These are phyloP conservation scores for Eucommia ulmoides DNA, from an alignment of 257 asterid genomes.

Conservation along the genomic window DNA sequence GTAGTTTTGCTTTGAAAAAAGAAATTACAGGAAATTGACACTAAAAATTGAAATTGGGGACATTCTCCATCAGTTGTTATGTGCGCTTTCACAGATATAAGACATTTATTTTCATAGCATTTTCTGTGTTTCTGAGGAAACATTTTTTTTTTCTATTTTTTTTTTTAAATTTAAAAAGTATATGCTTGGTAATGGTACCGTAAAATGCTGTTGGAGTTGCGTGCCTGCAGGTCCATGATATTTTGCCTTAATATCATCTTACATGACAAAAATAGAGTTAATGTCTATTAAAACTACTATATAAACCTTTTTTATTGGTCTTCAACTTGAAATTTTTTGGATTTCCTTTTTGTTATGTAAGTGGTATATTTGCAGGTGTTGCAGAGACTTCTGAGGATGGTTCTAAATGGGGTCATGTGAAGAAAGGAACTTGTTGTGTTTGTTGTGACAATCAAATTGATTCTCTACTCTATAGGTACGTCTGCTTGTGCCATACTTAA, in stretches of 20 bases:
- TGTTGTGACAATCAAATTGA: conserved; percentile 93
- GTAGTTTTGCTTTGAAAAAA: not conserved
- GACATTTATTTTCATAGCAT: too few relatives aligned
- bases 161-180: too few relatives aligned
- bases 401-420: conserved; percentile 71
- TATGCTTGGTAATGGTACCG: not conserved
- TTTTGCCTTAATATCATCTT: too few relatives aligned
- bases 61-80: too few relatives aligned
- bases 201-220: not conserved
- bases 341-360: conserved; percentile 2
- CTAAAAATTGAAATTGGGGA: too few relatives aligned
- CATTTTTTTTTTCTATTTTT: too few relatives aligned
- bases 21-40: conserved; percentile 4
- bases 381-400: conserved; percentile 74
- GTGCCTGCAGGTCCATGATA: not conserved
- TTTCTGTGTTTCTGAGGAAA: too few relatives aligned
- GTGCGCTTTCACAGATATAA: too few relatives aligned
- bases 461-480: conserved; percentile 82
- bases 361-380: conserved; percentile 27
- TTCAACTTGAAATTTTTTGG: too few relatives aligned
- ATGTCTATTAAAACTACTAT: not conserved
- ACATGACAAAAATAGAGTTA: not conserved
- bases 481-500: not conserved
- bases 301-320: not conserved
- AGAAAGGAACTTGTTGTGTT: conserved; percentile 92